A percentile compares a stretch with the other conserved stretches of the same genome.
phyloP scores from a whole-genome alignment of 1,139 yeast genomes.

The Yamadazyma diospyri region DNA sequence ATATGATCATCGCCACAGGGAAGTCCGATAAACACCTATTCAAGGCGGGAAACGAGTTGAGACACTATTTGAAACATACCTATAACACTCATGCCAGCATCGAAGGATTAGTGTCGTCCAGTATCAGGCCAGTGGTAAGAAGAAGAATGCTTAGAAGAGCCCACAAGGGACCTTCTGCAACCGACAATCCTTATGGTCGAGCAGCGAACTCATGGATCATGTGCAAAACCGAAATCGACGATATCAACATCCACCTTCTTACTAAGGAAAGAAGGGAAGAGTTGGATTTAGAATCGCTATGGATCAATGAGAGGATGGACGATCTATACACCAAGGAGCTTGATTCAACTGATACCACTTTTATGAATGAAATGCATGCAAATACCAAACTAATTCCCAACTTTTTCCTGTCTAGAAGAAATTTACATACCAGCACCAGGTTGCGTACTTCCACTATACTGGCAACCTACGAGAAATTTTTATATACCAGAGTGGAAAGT shows the following conservation, averaged over 20 bases:
- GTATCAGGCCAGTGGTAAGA: conserved; percentile 54
- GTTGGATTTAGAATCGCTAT: conserved; percentile 67
- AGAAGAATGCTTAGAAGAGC: conserved; percentile 62
- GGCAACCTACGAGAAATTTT: conserved; percentile 1
- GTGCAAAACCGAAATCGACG: conserved; percentile 54
- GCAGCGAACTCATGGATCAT: conserved; percentile 75
- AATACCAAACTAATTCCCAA: conserved; percentile 9
- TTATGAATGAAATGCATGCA: conserved; percentile 1
- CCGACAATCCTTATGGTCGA: conserved; percentile 56
- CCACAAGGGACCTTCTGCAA: conserved; percentile 50
- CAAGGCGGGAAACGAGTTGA: conserved; percentile 63
- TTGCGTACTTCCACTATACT: background rate
- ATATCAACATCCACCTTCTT: conserved; percentile 66
- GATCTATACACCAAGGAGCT: conserved; percentile 22
- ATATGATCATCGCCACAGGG: conserved; percentile 71
- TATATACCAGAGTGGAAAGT: conserved; percentile 1
- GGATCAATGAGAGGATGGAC: conserved; percentile 36
- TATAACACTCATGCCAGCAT: conserved; percentile 41
- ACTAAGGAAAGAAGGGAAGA: conserved; percentile 65
- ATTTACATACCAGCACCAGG: conserved; percentile 8
- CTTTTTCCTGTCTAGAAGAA: conserved; percentile 13
- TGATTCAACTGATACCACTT: conserved; percentile 3
- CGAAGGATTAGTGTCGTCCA: conserved; percentile 71
- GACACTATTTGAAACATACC: conserved; percentile 33
- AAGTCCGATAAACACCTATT: conserved; percentile 73